These are phyloP conservation scores for Scheffersomyces ergatensis DNA, from an alignment of 805 yeast genomes.

Conservation along the genomic window DNA sequence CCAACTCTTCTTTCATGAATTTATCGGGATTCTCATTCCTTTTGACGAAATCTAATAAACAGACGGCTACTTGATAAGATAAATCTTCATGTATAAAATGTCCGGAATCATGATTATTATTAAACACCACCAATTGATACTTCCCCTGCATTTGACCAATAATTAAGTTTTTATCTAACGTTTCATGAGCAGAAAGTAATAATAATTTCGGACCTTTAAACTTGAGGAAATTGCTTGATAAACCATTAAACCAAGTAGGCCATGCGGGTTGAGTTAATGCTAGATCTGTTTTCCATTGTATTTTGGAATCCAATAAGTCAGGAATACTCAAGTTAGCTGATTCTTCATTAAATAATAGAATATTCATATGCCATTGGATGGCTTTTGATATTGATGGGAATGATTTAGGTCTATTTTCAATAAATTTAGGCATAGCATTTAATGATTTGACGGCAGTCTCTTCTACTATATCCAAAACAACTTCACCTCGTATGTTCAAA, in stretches of 20 bases:
- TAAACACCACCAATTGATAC: constrained; percentile 81
- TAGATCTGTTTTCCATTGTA: constrained; percentile 67
- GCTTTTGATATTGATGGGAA: constrained; percentile 59
- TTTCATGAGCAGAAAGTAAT: constrained; percentile 84
- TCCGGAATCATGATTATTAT: constrained; percentile 56
- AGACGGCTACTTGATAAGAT: constrained; percentile 63
- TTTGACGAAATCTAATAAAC: constrained; percentile 48
- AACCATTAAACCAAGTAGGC: constrained; percentile 76
- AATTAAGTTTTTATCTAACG: constrained; percentile 78
- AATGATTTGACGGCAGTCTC: constrained; percentile 82
- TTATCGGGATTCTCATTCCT: constrained; percentile 39
- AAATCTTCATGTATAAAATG: constrained; percentile 96
- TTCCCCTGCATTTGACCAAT: constrained; percentile 99
- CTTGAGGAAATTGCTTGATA: constrained; percentile 51
- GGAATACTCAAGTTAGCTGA: constrained; percentile 84
- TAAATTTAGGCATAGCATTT: constrained; percentile 61
- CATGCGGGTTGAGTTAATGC: constrained; percentile 63
- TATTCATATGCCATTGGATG: constrained; percentile 75
- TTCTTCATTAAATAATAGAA: constrained; percentile 49
- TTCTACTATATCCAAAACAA: constrained; percentile 89
- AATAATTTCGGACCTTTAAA: constrained; percentile 59
- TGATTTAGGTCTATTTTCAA: constrained; percentile 58
- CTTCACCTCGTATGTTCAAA: constrained; percentile 57
- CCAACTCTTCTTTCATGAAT: constrained; percentile 27
- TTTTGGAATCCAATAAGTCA: constrained; percentile 42